A percentile compares a stretch with the other conserved stretches of the same genome.
Conservation (phyloP, 495 filamentous ascomycete species). For the Trichoderma virens region DNA sequence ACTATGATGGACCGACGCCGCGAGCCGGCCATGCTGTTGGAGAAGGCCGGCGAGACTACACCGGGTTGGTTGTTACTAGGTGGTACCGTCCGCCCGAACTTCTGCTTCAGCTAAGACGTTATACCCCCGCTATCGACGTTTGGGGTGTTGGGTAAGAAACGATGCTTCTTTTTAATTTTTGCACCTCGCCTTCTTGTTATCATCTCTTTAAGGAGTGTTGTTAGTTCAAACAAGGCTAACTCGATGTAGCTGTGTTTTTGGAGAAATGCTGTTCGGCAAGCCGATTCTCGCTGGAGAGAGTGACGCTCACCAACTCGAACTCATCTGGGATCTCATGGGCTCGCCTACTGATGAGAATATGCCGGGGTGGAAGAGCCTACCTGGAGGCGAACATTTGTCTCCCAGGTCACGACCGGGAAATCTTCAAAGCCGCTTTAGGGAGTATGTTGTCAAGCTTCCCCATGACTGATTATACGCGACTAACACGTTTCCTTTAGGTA, state of each 20-base stretch:
- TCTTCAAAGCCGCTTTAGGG: conserved; percentile 62
- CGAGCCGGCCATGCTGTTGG: conserved; percentile 73
- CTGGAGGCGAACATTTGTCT: conserved; percentile 68
- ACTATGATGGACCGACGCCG: conserved; percentile 82
- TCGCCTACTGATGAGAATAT: conserved; percentile 86
- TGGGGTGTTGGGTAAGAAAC: conserved; percentile 83
- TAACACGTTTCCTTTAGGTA: not conserved
- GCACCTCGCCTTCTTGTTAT: no score
- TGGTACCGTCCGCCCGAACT: conserved; percentile 98
- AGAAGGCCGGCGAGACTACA: conserved; percentile 84
- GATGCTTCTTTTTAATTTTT: conserved; percentile 17
- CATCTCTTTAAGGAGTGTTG: no score
- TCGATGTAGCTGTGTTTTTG: conserved; percentile 76
- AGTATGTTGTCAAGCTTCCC: conserved; percentile 40
- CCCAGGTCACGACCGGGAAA: conserved; percentile 58
- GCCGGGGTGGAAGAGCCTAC: conserved; percentile 80
- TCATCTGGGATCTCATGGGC: conserved; percentile 91
- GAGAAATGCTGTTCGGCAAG: conserved; percentile 93
- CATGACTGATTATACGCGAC: not conserved
- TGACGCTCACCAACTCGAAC: conserved; percentile 79
- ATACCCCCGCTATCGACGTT: conserved; percentile 94
- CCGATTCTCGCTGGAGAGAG: conserved; percentile 87
- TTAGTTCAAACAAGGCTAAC: conserved; percentile 26
- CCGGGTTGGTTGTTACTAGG: conserved; percentile 85
- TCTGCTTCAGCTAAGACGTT: conserved; percentile 72